Percentiles rank a stretch among this genome's conserved stretches.
Evolutionary conservation across 2,329 filamentous ascomycete species (phyloP).

Genomic region (Cercospora sp.): DNA sequence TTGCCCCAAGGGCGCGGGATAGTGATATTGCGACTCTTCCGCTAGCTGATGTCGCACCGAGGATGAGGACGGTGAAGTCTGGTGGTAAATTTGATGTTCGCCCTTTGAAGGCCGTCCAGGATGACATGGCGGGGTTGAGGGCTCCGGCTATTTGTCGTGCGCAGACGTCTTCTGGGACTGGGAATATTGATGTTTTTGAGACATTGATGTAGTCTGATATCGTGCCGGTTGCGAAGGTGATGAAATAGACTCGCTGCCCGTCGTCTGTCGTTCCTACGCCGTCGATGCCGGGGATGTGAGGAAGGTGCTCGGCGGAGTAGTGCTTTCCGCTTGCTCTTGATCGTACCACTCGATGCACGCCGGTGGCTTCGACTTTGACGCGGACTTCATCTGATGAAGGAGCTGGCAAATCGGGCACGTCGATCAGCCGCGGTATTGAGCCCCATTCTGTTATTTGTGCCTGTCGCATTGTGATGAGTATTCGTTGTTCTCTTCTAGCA

Average conservation of each 20-base stretch:
- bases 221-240: slow-evolving; percentile 46
- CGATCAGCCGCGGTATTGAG: slow-evolving; percentile 36
- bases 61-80: slow-evolving; percentile 52
- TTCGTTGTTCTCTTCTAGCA: not conserved
- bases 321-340: slow-evolving; percentile 56
- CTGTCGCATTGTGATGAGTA: slow-evolving; percentile 38
- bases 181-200: slow-evolving; percentile 41
- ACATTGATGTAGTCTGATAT: slow-evolving; percentile 54
- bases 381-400: slow-evolving; percentile 43
- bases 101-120: slow-evolving; percentile 58
- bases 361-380: slow-evolving; percentile 55
- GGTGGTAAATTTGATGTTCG: slow-evolving; percentile 44
- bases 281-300: slow-evolving; percentile 56
- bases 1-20: slow-evolving; percentile 52
- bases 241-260: slow-evolving; percentile 54
- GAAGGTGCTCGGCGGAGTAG: slow-evolving; percentile 53
- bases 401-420: slow-evolving; percentile 40
- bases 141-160: slow-evolving; percentile 54
- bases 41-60: slow-evolving; percentile 56
- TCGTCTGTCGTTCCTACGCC: slow-evolving; percentile 51
- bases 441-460: slow-evolving; percentile 47
- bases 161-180: slow-evolving; percentile 50
- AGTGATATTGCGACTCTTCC: slow-evolving; percentile 54
- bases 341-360: slow-evolving; percentile 57
- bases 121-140: slow-evolving; percentile 57